Conservation (phyloP, 495 filamentous ascomycete genomes). For the Lindgomyces ingoldianus region DNA sequence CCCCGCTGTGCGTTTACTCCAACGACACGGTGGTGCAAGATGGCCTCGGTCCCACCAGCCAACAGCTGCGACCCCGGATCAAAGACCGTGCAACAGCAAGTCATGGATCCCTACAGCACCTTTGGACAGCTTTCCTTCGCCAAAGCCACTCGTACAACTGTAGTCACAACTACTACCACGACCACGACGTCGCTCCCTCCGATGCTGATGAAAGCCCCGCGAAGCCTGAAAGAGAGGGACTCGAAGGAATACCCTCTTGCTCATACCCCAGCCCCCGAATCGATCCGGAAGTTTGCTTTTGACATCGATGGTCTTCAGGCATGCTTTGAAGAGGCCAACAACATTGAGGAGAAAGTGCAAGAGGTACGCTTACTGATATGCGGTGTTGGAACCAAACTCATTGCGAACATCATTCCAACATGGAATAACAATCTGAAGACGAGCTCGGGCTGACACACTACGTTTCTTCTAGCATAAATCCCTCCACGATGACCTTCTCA, state of each 20-base stretch:
- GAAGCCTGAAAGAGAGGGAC: slow-evolving; percentile 72
- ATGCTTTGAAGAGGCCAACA: slow-evolving; percentile 67
- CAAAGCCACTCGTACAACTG: slow-evolving; percentile 71
- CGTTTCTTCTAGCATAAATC: slow-evolving; percentile 17
- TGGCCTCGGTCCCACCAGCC: slow-evolving; percentile 14
- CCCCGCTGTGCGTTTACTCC: not conserved
- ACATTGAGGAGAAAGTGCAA: slow-evolving; percentile 54
- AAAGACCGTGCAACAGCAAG: slow-evolving; percentile 6
- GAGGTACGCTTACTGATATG: slow-evolving; percentile 54
- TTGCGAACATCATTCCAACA: too few species aligned
- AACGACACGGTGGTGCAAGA: slow-evolving; percentile 9
- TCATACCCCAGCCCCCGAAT: slow-evolving; percentile 71
- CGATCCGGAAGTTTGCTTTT: slow-evolving; percentile 72
- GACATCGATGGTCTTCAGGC: slow-evolving; percentile 66
- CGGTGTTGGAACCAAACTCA: not conserved
- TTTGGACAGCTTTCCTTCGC: slow-evolving; percentile 70
- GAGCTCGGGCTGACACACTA: slow-evolving; percentile 13
- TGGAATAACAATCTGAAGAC: too few species aligned
- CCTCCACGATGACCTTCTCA: slow-evolving; percentile 20
- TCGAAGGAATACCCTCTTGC: slow-evolving; percentile 89
- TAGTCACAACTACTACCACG: slow-evolving; percentile 91
- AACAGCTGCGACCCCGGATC: slow-evolving; percentile 12
- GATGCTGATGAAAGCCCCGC: slow-evolving; percentile 72
- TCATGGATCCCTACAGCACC: slow-evolving; percentile 33
- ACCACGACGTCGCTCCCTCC: slow-evolving; percentile 89